Evolutionary conservation across 306 rosid species (phyloP).

Genomic region (Castanopsis chinensis): DNA sequence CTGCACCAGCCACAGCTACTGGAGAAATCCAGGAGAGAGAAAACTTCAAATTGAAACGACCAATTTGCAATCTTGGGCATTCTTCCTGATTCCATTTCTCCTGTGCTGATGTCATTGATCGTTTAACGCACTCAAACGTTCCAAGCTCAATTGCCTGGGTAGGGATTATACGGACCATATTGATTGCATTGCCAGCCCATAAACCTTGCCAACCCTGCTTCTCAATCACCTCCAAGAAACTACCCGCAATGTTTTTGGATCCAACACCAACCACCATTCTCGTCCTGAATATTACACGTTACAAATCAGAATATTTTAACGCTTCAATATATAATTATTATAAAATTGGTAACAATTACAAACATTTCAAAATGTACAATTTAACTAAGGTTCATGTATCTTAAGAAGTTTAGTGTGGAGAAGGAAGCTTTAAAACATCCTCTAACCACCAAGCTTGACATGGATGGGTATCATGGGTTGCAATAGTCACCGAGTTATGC

Average conservation of each 20-base stretch:
- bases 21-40: constrained; percentile 91
- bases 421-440: not conserved
- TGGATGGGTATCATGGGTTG: not conserved
- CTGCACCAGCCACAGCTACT: constrained; percentile 89
- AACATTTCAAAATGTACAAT: not conserved
- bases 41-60: constrained; percentile 53
- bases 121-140: constrained; percentile 80
- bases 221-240: constrained; percentile 83
- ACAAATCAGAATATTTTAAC: constrained; percentile 3
- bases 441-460: not conserved
- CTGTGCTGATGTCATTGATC: constrained; percentile 69
- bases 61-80: constrained; percentile 63
- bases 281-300: constrained; percentile 57
- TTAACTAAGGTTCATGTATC: not conserved
- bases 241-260: constrained; percentile 67
- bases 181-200: constrained; percentile 95
- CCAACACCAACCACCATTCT: constrained; percentile 99
- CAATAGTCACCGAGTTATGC: not conserved
- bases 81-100: constrained; percentile 56
- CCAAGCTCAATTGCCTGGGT: constrained; percentile 91
- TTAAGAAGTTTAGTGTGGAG: not conserved
- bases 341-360: not conserved
- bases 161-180: constrained; percentile 90
- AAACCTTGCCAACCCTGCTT: constrained; percentile 98
- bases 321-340: not conserved